phyloP scores from a whole-genome alignment of 2,329 filamentous ascomycete species.

The Penicillium sp. region DNA sequence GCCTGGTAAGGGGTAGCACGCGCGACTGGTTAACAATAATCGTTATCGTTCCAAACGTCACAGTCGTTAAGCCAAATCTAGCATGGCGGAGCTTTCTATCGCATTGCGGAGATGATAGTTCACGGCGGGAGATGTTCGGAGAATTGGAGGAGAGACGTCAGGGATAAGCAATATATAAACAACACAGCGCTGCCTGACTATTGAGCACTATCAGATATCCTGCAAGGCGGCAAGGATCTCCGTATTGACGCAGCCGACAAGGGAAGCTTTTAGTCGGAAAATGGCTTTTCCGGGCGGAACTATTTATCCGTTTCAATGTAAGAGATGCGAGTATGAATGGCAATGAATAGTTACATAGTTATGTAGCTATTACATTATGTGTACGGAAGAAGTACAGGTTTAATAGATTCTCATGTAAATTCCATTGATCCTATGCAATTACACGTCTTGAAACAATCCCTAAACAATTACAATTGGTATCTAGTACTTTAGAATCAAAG shows the following conservation, averaged over 20 bases:
- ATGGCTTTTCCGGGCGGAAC: background rate
- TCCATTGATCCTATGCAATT: background rate
- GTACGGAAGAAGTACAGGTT: background rate
- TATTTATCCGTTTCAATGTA: background rate
- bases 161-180: background rate
- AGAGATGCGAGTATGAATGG: background rate
- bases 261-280: constrained; percentile 7
- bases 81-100: constrained; percentile 13
- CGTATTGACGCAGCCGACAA: background rate
- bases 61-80: background rate
- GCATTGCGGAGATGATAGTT: background rate
- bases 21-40: constrained; percentile 2
- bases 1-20: constrained; percentile 3
- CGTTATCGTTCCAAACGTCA: constrained; percentile 7
- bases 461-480: constrained; percentile 12
- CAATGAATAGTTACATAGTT: background rate
- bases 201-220: background rate
- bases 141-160: background rate
- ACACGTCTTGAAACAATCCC: background rate
- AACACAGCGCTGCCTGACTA: background rate
- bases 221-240: background rate
- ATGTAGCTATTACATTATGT: background rate
- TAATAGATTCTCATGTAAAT: background rate
- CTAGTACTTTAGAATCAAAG: constrained; percentile 6
- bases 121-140: background rate